Conservation (phyloP, 164 flowering plant genomes). For the Chimonanthus praecox region DNA sequence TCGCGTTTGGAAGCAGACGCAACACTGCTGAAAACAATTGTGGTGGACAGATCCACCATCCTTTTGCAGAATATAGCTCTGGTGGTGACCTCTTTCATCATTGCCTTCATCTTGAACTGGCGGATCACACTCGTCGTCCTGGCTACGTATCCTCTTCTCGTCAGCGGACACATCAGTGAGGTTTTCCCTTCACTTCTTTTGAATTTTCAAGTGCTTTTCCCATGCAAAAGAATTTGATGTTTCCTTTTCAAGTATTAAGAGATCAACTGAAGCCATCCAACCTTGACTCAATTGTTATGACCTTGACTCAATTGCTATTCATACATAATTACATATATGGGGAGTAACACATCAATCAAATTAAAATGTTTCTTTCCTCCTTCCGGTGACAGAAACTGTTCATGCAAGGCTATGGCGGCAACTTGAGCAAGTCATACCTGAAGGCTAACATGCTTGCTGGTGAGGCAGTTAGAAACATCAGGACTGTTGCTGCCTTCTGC, state of each 20-base stretch:
- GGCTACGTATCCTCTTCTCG: constrained; percentile 74
- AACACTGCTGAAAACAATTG: constrained; percentile 61
- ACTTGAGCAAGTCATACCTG: constrained; percentile 88
- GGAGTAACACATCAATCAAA: not conserved
- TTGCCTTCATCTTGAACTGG: constrained; percentile 92
- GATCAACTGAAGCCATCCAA: too few species aligned
- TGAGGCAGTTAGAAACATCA: constrained; percentile 92
- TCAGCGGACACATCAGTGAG: constrained; percentile 92
- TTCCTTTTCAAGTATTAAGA: too few species aligned
- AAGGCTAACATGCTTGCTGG: constrained; percentile 96
- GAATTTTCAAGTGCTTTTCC: too few species aligned
- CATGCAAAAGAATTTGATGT: too few species aligned
- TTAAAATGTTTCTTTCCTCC: not conserved
- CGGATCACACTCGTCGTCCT: constrained; percentile 75
- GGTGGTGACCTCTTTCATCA: constrained; percentile 58
- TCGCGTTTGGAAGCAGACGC: constrained; percentile 87
- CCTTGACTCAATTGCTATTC: not conserved
- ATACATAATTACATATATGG: not conserved
- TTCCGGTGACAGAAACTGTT: constrained; percentile 62
- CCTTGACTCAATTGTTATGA: too few species aligned
- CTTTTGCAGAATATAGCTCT: constrained; percentile 69
- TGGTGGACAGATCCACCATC: constrained; percentile 81
- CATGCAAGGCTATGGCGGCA: constrained; percentile 94
- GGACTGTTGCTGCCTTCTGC: constrained; percentile 93
- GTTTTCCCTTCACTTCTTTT: constrained; percentile 24